phyloP scores from a whole-genome alignment of 371 early-diverging fungal species.

The Apophysomyces trapeziformis region DNA sequence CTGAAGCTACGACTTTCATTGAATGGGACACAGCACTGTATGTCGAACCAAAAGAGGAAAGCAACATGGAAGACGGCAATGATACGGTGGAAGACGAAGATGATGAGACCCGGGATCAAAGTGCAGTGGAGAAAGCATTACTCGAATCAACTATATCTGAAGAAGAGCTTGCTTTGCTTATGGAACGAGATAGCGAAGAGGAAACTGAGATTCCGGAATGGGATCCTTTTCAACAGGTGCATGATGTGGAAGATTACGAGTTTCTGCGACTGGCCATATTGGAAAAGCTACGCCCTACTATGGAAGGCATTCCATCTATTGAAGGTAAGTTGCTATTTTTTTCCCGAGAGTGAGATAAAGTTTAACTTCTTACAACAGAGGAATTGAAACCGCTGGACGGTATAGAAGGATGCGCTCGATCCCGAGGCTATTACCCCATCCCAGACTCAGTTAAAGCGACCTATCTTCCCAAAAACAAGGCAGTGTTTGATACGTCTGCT shows the following conservation, averaged over 20 bases:
- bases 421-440: slow-evolving; percentile 74
- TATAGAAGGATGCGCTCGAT: slow-evolving; percentile 81
- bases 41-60: slow-evolving; percentile 40
- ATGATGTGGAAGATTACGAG: slow-evolving; percentile 59
- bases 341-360: slow-evolving; percentile 13
- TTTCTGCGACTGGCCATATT: slow-evolving; percentile 57
- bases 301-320: slow-evolving; percentile 17
- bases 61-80: slow-evolving; percentile 34
- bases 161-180: slow-evolving; percentile 20
- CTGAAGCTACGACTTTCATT: slow-evolving; percentile 2
- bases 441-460: slow-evolving; percentile 69
- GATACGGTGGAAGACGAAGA: slow-evolving; percentile 18
- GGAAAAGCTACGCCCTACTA: slow-evolving; percentile 29
- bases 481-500: slow-evolving; percentile 41
- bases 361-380: slow-evolving; percentile 11
- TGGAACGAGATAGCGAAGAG: slow-evolving; percentile 24
- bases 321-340: slow-evolving; percentile 19
- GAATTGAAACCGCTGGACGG: slow-evolving; percentile 15
- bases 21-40: slow-evolving; percentile 8
- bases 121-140: slow-evolving; percentile 16
- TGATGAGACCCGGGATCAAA: slow-evolving; percentile 9
- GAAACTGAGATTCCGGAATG: slow-evolving; percentile 24
- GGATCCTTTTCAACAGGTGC: slow-evolving; percentile 48
- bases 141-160: slow-evolving; percentile 19
- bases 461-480: slow-evolving; percentile 61